Percentiles rank a stretch among this genome's conserved stretches.
Evolutionary conservation across 176 grass and related monocot species (phyloP).

Genomic region (Rhipidocladum racemiflorum): DNA sequence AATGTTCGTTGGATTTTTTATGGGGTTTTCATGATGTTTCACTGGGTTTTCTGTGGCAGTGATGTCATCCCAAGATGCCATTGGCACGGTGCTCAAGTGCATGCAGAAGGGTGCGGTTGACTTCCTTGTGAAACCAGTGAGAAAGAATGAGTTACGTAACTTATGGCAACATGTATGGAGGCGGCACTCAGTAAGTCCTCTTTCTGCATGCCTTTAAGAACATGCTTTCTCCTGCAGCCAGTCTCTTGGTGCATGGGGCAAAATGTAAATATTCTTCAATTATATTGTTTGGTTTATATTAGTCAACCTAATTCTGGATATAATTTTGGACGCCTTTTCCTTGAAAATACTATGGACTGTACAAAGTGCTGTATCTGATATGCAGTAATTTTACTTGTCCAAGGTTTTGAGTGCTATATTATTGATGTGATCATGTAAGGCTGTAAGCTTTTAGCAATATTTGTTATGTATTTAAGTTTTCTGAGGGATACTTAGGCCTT

Average conservation of each 20-base stretch:
- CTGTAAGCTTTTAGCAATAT: neutral
- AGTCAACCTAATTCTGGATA: neutral
- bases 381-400: neutral
- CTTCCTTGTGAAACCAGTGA: conserved; percentile 90
- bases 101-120: conserved; percentile 93
- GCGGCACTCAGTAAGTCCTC: conserved; percentile 73
- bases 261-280: neutral
- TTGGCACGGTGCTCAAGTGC: conserved; percentile 88
- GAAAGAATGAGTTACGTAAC: conserved; percentile 90
- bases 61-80: conserved; percentile 97
- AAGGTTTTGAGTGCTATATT: neutral
- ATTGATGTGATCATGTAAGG: neutral
- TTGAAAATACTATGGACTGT: neutral
- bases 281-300: neutral
- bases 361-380: neutral
- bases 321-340: neutral
- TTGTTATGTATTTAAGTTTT: conserved; percentile 19
- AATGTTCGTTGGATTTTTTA: neutral
- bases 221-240: neutral
- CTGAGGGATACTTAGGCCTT: conserved; percentile 11
- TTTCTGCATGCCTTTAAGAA: neutral
- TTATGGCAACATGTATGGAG: conserved; percentile 99
- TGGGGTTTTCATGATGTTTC: conserved; percentile 6
- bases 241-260: neutral
- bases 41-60: conserved; percentile 48